Evolutionary conservation across 345 rosid species (phyloP), one percentile per base, ranked within the genome.

Genomic region (Isatis tinctoria): DNA sequence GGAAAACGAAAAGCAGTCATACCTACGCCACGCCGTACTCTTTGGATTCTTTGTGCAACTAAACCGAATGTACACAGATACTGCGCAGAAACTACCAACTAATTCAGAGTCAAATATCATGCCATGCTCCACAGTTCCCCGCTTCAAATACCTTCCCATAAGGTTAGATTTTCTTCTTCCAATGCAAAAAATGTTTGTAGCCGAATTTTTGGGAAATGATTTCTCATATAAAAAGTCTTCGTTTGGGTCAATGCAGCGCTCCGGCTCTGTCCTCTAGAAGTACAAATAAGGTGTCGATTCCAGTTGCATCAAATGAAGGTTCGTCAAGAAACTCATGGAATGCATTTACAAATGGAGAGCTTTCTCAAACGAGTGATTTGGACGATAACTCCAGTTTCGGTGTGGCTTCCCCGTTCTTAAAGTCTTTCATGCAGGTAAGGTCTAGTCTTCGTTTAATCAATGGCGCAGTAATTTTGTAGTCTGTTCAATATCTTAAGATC

Each of bases 21-120:
- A 92, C 75, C 82, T 92, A 44, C 86, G 90, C 39, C 96, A 95
- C 79, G 97, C 99, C 72, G 98, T 95, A 69, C 94, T 95, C 77
- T 95, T 95, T 80, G 99, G 98, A 56, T 92, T 95, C 84, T 92
- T 95, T 82, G 97, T 95, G 83, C 99, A 95, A 78, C 90, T 95
- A 69, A 90, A 89, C 75, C 87, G 99, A 63, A 83, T 89, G 90
- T 92, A 95, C 64, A 86, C 90, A 48, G 94, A 88, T 79, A 84
- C 96, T 1, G 76, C 80, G 60, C 99, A 95, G 87, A 95, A 92
- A 80, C 86, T 92, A 70, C 92, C 99, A 5, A 85, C 87, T 49
- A 95, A 90, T 79, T 88, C 97, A 5, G 97, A 86, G 78, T 90
- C 99, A 69, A 95, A 95, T 78, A 90, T 92, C 67, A 86, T 95